Evolutionary conservation across 805 yeast genomes (phyloP).

Genomic region (Wickerhamomyces hampshirensis): DNA sequence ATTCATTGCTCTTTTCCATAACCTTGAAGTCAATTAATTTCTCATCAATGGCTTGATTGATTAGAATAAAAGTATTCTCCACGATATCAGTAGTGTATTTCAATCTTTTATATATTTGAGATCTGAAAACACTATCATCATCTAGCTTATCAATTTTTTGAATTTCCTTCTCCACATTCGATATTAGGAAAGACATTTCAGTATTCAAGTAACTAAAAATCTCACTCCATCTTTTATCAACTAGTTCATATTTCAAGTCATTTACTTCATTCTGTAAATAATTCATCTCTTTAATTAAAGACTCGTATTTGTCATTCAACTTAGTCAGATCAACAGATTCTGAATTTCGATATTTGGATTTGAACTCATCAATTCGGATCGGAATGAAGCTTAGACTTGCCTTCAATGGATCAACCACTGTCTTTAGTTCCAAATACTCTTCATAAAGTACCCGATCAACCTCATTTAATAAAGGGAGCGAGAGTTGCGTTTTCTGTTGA

Average conservation of each 20-base stretch:
- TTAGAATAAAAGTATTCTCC: slow-evolving; percentile 33
- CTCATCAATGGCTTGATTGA: slow-evolving; percentile 38
- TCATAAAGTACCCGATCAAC: slow-evolving; percentile 37
- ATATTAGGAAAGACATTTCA: slow-evolving; percentile 31
- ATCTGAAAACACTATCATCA: slow-evolving; percentile 14
- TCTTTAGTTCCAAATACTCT: slow-evolving; percentile 37
- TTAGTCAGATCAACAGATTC: slow-evolving; percentile 21
- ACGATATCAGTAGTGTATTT: slow-evolving; percentile 34
- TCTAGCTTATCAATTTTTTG: slow-evolving; percentile 22
- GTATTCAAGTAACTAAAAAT: slow-evolving; percentile 43
- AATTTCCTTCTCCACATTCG: slow-evolving; percentile 24
- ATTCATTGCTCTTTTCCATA: slow-evolving; percentile 30
- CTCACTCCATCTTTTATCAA: slow-evolving; percentile 53
- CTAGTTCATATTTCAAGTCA: slow-evolving; percentile 38
- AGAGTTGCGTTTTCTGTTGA: slow-evolving; percentile 26
- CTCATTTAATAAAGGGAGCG: slow-evolving; percentile 35
- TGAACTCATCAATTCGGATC: slow-evolving; percentile 39
- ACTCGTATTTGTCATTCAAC: slow-evolving; percentile 35
- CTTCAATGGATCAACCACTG: slow-evolving; percentile 43
- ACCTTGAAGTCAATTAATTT: slow-evolving; percentile 33
- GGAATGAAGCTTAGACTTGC: slow-evolving; percentile 51
- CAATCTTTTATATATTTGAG: slow-evolving; percentile 29
- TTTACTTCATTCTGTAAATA: slow-evolving; percentile 36
- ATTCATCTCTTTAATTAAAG: slow-evolving; percentile 35
- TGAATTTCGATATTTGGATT: slow-evolving; percentile 21